These are phyloP conservation scores for Eryngium alpinum DNA, from an alignment of 140 eudicot species.

Conservation along the genomic window DNA sequence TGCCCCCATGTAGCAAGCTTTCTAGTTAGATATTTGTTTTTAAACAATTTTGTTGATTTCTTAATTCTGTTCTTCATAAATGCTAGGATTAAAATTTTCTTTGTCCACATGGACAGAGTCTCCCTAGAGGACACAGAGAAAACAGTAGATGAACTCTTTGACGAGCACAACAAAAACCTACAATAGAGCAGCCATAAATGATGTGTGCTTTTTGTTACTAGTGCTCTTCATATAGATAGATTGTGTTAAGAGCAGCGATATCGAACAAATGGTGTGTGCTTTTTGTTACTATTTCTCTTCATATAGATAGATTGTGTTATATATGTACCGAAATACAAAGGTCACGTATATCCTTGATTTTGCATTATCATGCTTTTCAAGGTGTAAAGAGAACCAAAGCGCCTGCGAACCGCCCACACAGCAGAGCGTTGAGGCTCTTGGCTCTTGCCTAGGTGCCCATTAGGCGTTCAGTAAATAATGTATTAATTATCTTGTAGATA, in stretches of 20 bases:
- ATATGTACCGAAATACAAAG: no score
- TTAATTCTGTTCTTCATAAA: background rate
- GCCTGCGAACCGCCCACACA: no score
- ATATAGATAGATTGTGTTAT: background rate
- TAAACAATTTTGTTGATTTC: background rate
- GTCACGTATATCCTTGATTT: no score
- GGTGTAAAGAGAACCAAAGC: no score
- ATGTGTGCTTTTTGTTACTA: slow-evolving; percentile 21
- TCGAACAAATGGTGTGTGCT: slow-evolving; percentile 60
- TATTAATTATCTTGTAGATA: no score
- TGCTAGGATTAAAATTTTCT: background rate
- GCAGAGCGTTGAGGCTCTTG: no score
- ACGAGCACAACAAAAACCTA: slow-evolving; percentile 60
- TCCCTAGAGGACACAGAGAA: slow-evolving; percentile 56
- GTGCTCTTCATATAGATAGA: background rate
- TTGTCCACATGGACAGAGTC: slow-evolving; percentile 75
- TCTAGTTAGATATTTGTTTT: background rate
- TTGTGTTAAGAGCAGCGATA: slow-evolving; percentile 71
- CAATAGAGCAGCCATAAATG: slow-evolving; percentile 80
- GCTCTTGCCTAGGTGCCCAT: no score
- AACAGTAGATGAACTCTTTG: slow-evolving; percentile 63
- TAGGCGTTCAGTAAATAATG: no score
- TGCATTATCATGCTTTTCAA: no score
- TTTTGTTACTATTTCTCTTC: background rate
- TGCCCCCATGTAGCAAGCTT: background rate